Conservation (phyloP, 441 rosid species). For the Croton laevigatus region DNA sequence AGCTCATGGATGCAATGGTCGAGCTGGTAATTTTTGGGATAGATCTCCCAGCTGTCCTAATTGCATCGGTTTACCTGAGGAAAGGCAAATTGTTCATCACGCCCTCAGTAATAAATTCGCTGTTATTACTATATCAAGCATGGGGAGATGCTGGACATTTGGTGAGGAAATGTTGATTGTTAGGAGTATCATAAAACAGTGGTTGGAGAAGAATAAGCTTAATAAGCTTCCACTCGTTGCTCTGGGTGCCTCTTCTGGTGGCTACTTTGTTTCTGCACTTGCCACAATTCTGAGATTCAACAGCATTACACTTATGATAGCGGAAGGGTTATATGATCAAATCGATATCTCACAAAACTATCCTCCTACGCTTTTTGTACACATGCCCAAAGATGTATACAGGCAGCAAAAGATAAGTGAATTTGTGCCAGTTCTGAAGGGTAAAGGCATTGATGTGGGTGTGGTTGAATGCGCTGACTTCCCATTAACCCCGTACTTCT, state of each 20-base stretch:
- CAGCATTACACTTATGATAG: constrained; percentile 78
- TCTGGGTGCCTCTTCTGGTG: constrained; percentile 96
- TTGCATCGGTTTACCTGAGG: constrained; percentile 87
- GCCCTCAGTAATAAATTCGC: constrained; percentile 61
- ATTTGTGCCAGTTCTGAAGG: constrained; percentile 46
- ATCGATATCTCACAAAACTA: constrained; percentile 51
- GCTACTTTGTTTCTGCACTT: constrained; percentile 77
- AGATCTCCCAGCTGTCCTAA: constrained; percentile 54
- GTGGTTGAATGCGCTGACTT: constrained; percentile 72
- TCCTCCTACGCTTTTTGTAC: constrained; percentile 85
- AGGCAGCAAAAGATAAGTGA: constrained; percentile 68
- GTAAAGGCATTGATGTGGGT: constrained; percentile 65
- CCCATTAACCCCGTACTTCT: constrained; percentile 45
- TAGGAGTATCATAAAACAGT: constrained; percentile 47
- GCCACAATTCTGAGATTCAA: constrained; percentile 56
- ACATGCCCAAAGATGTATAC: constrained; percentile 74
- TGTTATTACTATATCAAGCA: constrained; percentile 67
- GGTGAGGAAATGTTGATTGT: constrained; percentile 56
- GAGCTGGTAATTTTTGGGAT: constrained; percentile 85
- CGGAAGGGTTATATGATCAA: constrained; percentile 66
- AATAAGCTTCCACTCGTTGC: constrained; percentile 76
- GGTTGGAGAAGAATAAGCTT: constrained; percentile 52
- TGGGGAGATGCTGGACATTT: constrained; percentile 64
- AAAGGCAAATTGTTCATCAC: constrained; percentile 55
- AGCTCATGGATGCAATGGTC: constrained; percentile 87